phyloP scores from a whole-genome alignment of 495 filamentous ascomycete species.

The Beverwykella pulmonaria region DNA sequence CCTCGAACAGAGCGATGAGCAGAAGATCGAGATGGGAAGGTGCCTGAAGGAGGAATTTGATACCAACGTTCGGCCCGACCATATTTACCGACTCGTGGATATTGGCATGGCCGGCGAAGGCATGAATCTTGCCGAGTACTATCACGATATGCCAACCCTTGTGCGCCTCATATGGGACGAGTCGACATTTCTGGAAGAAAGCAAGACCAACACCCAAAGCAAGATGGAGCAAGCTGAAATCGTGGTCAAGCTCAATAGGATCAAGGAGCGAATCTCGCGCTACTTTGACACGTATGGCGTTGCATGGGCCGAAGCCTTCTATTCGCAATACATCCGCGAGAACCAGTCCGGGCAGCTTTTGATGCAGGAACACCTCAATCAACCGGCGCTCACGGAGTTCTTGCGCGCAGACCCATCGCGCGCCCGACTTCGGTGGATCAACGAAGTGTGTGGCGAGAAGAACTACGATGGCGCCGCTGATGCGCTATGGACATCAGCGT shows the following conservation, averaged over 20 bases:
- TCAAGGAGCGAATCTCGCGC: constrained; percentile 32
- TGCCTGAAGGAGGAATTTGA: constrained; percentile 54
- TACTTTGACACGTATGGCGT: constrained; percentile 56
- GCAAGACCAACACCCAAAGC: constrained; percentile 23
- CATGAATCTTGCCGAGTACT: constrained; percentile 73
- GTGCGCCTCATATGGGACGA: constrained; percentile 41
- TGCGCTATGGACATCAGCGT: constrained; percentile 65
- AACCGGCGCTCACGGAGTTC: constrained; percentile 70
- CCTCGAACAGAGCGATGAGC: constrained; percentile 53
- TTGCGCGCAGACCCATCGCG: constrained; percentile 68
- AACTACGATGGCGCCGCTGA: constrained; percentile 71
- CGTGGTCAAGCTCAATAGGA: constrained; percentile 28
- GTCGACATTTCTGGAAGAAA: constrained; percentile 8
- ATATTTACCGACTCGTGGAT: constrained; percentile 65
- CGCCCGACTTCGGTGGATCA: constrained; percentile 88
- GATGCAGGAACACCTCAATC: constrained; percentile 61
- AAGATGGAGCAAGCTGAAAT: constrained; percentile 29
- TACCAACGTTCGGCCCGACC: constrained; percentile 57
- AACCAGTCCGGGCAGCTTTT: constrained; percentile 69
- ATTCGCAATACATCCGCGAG: constrained; percentile 69
- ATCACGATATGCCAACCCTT: constrained; percentile 45
- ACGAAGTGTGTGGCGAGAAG: constrained; percentile 72
- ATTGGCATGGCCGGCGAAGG: constrained; percentile 64
- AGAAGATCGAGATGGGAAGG: constrained; percentile 50
- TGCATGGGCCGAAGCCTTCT: constrained; percentile 77